Conservation (phyloP, 495 filamentous ascomycete genomes). For the Pyrenopolyporus hunteri region DNA sequence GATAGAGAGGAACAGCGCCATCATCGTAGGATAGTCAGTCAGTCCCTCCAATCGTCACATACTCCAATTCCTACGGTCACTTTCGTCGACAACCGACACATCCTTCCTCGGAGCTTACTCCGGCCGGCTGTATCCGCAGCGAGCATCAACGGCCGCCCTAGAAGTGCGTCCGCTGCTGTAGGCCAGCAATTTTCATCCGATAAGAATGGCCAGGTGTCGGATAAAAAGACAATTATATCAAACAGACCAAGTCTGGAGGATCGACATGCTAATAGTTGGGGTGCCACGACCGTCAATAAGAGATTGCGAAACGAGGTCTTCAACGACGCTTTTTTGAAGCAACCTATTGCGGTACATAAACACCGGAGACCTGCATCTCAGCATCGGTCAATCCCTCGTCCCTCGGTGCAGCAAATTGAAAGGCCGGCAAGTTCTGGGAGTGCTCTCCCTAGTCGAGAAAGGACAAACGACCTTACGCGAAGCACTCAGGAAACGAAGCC, state of each 20-base stretch:
- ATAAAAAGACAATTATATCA: neutral
- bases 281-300: slow-evolving; percentile 91
- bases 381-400: slow-evolving; percentile 61
- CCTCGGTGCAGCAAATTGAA: slow-evolving; percentile 47
- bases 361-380: slow-evolving; percentile 63
- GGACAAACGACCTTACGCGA: neutral
- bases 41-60: slow-evolving; percentile 61
- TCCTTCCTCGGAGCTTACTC: slow-evolving; percentile 83
- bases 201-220: slow-evolving; percentile 3
- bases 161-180: slow-evolving; percentile 48
- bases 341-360: slow-evolving; percentile 67
- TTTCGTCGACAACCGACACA: slow-evolving; percentile 94
- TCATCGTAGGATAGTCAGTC: slow-evolving; percentile 75
- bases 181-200: slow-evolving; percentile 23
- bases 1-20: slow-evolving; percentile 37
- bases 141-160: slow-evolving; percentile 34
- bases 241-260: slow-evolving; percentile 53
- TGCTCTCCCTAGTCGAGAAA: slow-evolving; percentile 7
- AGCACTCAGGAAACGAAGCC: slow-evolving; percentile 8
- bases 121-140: slow-evolving; percentile 43
- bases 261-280: slow-evolving; percentile 77
- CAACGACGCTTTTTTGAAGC: slow-evolving; percentile 88
- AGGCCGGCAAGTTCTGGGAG: slow-evolving; percentile 39
- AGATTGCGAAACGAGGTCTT: slow-evolving; percentile 89
- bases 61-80: slow-evolving; percentile 83